Conservation (phyloP, 371 early-diverging fungal genomes). For the Lichtheimia ramosa region DNA sequence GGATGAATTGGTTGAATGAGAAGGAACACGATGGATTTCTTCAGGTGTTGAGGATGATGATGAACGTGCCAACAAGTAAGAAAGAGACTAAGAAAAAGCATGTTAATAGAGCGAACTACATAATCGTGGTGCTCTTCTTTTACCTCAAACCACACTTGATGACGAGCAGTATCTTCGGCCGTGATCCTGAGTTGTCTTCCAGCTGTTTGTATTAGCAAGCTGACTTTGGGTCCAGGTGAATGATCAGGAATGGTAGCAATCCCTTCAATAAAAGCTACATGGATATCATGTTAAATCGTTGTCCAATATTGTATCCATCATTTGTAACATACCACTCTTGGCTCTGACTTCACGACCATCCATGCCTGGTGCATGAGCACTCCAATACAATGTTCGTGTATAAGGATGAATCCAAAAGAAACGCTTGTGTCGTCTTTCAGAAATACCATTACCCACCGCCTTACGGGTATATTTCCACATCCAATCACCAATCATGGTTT, state of each 20-base stretch:
- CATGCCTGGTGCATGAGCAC: conserved; percentile 59
- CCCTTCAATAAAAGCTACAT: conserved; percentile 58
- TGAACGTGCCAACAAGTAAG: conserved; percentile 29
- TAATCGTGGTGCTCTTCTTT: not conserved
- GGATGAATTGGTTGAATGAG: conserved; percentile 15
- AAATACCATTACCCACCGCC: conserved; percentile 49
- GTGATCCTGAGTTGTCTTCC: conserved; percentile 70
- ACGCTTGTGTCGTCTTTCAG: conserved; percentile 68
- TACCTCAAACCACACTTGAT: conserved; percentile 67
- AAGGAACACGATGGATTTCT: conserved; percentile 2
- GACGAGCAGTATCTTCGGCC: conserved; percentile 64
- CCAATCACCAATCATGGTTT: conserved; percentile 78
- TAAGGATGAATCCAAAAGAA: conserved; percentile 85
- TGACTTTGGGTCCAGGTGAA: conserved; percentile 49
- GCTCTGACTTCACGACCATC: conserved; percentile 50
- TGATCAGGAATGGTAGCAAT: conserved; percentile 47
- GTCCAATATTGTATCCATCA: not conserved
- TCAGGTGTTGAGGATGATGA: conserved; percentile 2
- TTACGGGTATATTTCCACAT: conserved; percentile 72
- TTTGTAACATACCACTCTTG: conserved; percentile 52
- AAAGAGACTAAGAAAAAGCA: conserved; percentile 23
- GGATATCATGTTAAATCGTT: not conserved
- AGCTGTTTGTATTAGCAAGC: conserved; percentile 65
- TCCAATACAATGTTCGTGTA: conserved; percentile 76
- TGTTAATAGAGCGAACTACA: not conserved